Evolutionary conservation across 139 green algal species (phyloP), one percentile per base, ranked within the genome.

Genomic region (Edaphochlamys debaryana): DNA sequence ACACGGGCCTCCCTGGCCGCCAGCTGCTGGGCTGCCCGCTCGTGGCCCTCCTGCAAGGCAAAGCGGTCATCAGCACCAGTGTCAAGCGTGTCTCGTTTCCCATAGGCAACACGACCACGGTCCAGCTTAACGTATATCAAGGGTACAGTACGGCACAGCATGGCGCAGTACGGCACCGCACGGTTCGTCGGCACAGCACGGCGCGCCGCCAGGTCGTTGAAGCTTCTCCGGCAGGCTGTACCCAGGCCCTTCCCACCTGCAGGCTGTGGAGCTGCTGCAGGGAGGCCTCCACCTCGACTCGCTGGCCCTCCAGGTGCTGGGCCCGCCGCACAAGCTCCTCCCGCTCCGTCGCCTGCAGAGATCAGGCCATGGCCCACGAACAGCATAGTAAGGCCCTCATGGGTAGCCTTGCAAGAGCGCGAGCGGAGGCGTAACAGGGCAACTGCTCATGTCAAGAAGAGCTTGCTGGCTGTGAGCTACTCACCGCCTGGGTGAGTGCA

Each of bases 211-310:
- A n/a, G n/a, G n/a, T n/a, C n/a, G n/a, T n/a, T n/a, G n/a, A n/a
- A n/a, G n/a, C n/a, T n/a, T n/a, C n/a, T n/a, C n/a, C n/a, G n/a
- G n/a, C n/a, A n/a, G n/a, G n/a, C n/a, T n/a, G n/a, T n/a, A n/a
- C n/a, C n/a, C n/a, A n/a, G n/a, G n/a, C n/a, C n/a, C 15, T 36
- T 13, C 56, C 9, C 40, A 82, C 76, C 76, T 82, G 76, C 63
- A 82, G 42, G 63, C 22, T 52, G 19, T 62, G n/a, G 22, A 82
- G 76, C 76, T 82, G 76, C 63, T 82, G 76, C 42, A 82, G 63
- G 7, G 76, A 62, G 7, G 63, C 62, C 63, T 82, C 32, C 76
- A 82, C 76, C 45, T 82, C 76, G 3, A 42, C 62, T 13, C 45
- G 62, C 76, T 73, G 76, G 1, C 15, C 22, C 23, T 73, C 63